Base-by-base conservation (phyloP, 305 asterid species). In the Euphrasia arctica region DNA sequence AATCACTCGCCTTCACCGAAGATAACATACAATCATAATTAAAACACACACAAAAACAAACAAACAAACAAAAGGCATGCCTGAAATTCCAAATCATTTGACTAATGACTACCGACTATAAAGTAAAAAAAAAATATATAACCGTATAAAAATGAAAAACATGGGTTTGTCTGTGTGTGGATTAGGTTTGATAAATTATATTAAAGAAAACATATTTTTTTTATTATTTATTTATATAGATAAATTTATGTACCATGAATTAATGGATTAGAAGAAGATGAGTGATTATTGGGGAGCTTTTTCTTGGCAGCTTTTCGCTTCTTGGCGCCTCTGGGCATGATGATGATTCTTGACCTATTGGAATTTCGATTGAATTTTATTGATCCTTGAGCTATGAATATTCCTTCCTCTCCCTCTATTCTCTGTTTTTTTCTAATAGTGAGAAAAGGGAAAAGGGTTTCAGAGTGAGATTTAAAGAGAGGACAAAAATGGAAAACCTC, bases 281-380 rank as follows among this genome's bases (percentile, higher is more conserved):
- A 69, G 43, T 65, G 57, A 66, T 13, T 73, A 48, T 62, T 14
- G 4, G 69, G 54, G 86, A 58, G 77, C 86, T 83, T 89, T 70
- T 85, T 86, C 89, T 77, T 72, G 56, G 85, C 88, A 74, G 95
- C 90, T 74, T 86, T 89, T 62, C 96, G 82, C 77, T 85, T 89
- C 86, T 83, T 86, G 2, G 96, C 64, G 78, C 96, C 96, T 64
- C 74, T 58, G 1, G 96, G 96, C 96, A 89, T 89, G 79, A 62
- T 77, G 56, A 6, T 39, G 0, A 0, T 41, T 32, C 36, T 25
- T 25, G 27, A 25, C 0, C 36, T 32, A 32, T 32, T 32, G 36
- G 36, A 9, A 36, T 36, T 39, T 25, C 12, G 45, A 39, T 39
- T 39, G 9, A 39, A 39, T 39, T 39, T 39, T 39, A 10, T 39